Base-by-base conservation (phyloP, 1,284 basidiomycete genomes). In the Irpex sp. region DNA sequence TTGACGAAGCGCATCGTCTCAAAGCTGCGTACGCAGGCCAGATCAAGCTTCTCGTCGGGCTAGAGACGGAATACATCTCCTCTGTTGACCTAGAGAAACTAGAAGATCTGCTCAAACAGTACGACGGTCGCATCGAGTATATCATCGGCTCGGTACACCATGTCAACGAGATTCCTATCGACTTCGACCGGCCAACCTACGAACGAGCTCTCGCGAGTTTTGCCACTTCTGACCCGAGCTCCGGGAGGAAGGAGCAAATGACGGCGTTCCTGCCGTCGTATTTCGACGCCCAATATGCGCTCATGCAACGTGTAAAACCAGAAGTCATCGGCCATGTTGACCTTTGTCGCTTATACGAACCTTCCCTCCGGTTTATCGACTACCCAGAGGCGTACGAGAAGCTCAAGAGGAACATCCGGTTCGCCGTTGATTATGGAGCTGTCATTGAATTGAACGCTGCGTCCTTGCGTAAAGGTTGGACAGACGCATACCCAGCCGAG, bases 261-360 rank as follows among this genome's bases (percentile, higher is more conserved):
- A 79, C 81, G 60, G 69, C 68, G 5, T 85, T 94, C 70, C 80
- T 96, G 19, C 77, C 76, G 15, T 73, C 80, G 2, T 98, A 97
- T 76, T 89, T 97, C 67, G 94, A 97, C 71, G 83, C 87, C 4
- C 95, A 98, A 70, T 86, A 84, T 72, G 78, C 82, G 46, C 75
- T 98, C 46, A 71, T 97, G 50, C 70, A 78, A 57, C 81, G 83
- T 5, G 87, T 94, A 72, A 84, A 83, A 61, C 97, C 97, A 9
- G 94, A 97, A 74, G 83, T 99, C 46, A 83, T 99, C 60, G 97
- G 95, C 0, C 97, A 99, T 76, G 83, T 98, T 67, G 97, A 99
- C 76, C 83, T 96, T 0, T 95, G 92, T 72, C 84, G 93, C 2
- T 81, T 97, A 15, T 97, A 90, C 78, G 79, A 80, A 36, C 91